Evolutionary conservation across 2,329 filamentous ascomycete species (phyloP).

Genomic region (Paracoccidioides brasiliensis): DNA sequence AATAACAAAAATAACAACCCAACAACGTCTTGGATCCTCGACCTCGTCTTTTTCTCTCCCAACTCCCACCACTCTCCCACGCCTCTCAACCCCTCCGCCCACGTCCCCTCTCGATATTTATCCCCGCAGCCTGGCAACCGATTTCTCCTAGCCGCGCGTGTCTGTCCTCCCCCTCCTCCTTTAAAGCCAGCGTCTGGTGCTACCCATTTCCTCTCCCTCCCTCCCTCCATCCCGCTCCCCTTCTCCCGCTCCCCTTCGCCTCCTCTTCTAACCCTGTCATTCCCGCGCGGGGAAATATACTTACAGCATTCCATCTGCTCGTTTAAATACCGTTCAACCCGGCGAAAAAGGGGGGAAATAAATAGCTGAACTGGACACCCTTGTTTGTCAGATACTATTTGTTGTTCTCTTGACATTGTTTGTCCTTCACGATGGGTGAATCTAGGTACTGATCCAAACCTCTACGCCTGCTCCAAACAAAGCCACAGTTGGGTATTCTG

Average conservation of each 20-base stretch:
- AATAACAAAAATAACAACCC: background rate
- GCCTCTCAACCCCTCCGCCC: background rate
- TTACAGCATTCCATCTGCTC: background rate
- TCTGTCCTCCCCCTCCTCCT: background rate
- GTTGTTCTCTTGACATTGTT: background rate
- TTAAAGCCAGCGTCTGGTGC: background rate
- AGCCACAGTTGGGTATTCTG: too few species aligned
- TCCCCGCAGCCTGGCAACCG: background rate
- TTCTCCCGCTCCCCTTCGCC: background rate
- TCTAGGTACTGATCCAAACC: slow-evolving; percentile 38
- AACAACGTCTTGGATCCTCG: background rate
- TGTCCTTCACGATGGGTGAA: slow-evolving; percentile 45
- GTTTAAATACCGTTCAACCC: background rate
- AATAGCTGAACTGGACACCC: background rate
- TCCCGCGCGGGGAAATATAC: background rate
- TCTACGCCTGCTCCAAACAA: too few species aligned
- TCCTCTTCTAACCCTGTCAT: background rate
- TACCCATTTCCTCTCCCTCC: background rate
- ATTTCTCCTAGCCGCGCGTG: background rate
- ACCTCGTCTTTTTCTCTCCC: background rate
- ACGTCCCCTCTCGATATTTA: background rate
- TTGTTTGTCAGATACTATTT: background rate
- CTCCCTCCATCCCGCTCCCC: background rate
- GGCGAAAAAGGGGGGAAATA: background rate
- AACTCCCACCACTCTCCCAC: background rate